These are phyloP conservation scores for Plasmodium cynomolgi DNA, from an alignment of 169 alveolate species.

Conservation along the genomic window DNA sequence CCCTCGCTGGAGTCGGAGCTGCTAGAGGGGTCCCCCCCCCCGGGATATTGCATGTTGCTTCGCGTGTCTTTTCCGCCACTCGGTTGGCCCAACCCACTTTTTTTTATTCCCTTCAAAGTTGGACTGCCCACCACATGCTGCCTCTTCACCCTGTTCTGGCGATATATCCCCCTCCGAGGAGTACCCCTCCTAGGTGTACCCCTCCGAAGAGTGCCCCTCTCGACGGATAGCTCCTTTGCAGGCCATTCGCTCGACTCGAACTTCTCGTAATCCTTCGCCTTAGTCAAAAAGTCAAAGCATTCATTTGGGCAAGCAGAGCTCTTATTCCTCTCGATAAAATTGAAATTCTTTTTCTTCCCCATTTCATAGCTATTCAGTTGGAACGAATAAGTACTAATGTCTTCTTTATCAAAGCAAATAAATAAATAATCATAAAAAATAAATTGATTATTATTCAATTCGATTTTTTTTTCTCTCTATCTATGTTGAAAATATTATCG, in stretches of 20 bases:
- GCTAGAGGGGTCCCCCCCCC: background rate
- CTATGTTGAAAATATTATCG: conserved; percentile 50
- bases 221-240: background rate
- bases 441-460: background rate
- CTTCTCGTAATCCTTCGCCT: conserved; percentile 51
- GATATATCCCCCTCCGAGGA: background rate
- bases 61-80: background rate
- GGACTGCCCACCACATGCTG: background rate
- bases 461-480: conserved; percentile 44
- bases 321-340: conserved; percentile 23
- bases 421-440: conserved; percentile 48
- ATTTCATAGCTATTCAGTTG: conserved; percentile 27
- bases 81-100: background rate
- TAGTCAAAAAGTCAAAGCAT: conserved; percentile 27
- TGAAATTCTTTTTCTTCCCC: conserved; percentile 57
- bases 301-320: background rate
- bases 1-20: background rate
- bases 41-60: background rate
- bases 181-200: background rate
- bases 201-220: background rate
- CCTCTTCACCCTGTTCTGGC: background rate
- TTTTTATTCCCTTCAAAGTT: background rate
- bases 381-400: conserved; percentile 46
- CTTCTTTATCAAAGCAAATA: conserved; percentile 56
- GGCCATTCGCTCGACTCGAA: background rate